A percentile compares a stretch with the other conserved stretches of the same genome.
phyloP scores from a whole-genome alignment of 2,329 filamentous ascomycete genomes.

The Sphaerulina vaccinii region DNA sequence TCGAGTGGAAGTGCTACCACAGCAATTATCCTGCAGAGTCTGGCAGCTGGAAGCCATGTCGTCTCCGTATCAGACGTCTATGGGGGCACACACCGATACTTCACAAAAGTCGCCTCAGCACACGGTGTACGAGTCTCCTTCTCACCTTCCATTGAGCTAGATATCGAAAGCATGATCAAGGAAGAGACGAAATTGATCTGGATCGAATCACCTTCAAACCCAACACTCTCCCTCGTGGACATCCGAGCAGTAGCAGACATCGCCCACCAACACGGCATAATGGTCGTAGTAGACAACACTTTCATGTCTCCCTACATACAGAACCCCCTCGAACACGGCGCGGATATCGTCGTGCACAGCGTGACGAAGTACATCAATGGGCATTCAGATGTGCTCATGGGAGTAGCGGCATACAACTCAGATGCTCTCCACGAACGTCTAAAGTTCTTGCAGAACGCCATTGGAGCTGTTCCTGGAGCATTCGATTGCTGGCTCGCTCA shows the following conservation, averaged over 20 bases:
- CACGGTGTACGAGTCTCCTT: constrained; percentile 95
- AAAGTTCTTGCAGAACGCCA: constrained; percentile 92
- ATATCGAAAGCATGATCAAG: constrained; percentile 80
- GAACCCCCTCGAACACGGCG: constrained; percentile 91
- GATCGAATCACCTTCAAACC: constrained; percentile 96
- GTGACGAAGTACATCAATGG: constrained; percentile 99
- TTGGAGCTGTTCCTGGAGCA: constrained; percentile 87
- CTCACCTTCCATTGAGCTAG: constrained; percentile 84
- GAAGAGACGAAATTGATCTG: constrained; percentile 90
- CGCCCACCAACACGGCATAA: constrained; percentile 83
- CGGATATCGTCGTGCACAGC: constrained; percentile 93
- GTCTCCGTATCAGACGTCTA: constrained; percentile 97
- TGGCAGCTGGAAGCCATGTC: constrained; percentile 88
- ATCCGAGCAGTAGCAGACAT: constrained; percentile 79
- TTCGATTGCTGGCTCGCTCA: constrained; percentile 99
- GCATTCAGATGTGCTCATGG: constrained; percentile 95
- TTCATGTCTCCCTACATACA: constrained; percentile 96
- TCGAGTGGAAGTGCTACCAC: constrained; percentile 92
- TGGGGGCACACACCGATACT: constrained; percentile 96
- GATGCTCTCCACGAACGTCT: constrained; percentile 74
- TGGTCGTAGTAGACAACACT: constrained; percentile 99
- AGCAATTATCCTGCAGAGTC: constrained; percentile 86
- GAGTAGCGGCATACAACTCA: constrained; percentile 91
- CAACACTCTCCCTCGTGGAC: constrained; percentile 88
- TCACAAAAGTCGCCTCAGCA: constrained; percentile 93